Evolutionary conservation across 1,139 yeast genomes (phyloP).

Genomic region (Kurtzmaniella quercitrusa): DNA sequence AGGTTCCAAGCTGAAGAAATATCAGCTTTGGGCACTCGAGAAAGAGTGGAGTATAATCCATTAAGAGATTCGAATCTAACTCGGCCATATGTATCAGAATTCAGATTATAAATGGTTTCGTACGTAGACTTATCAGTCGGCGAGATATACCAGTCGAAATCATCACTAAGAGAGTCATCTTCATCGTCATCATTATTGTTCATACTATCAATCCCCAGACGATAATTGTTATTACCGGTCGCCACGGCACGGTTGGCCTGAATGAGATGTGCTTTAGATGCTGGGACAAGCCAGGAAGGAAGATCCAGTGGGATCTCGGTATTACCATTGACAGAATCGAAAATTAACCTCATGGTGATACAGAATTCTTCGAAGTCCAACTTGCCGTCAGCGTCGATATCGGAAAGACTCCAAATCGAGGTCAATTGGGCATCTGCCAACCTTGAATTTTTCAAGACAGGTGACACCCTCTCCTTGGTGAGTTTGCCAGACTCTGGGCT

Average conservation of each 20-base stretch:
- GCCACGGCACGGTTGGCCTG: conserved; percentile 71
- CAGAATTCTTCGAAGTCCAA: conserved; percentile 97
- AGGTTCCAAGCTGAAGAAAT: conserved; percentile 93
- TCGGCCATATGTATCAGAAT: conserved; percentile 79
- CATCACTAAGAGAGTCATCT: conserved; percentile 53
- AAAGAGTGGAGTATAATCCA: conserved; percentile 64
- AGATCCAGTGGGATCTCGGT: conserved; percentile 62
- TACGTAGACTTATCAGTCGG: conserved; percentile 80
- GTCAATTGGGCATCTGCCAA: conserved; percentile 72
- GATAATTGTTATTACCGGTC: conserved; percentile 22
- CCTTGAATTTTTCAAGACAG: conserved; percentile 85
- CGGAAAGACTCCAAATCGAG: conserved; percentile 87
- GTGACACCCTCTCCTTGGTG: conserved; percentile 79
- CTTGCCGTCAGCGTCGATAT: conserved; percentile 86
- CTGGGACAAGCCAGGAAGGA: conserved; percentile 91
- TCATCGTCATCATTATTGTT: conserved; percentile 48
- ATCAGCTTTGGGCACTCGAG: conserved; percentile 77
- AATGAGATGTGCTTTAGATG: conserved; percentile 77
- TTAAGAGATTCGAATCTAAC: conserved; percentile 69
- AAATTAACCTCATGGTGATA: conserved; percentile 91
- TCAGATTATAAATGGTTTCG: conserved; percentile 71
- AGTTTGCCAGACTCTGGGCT: conserved; percentile 75
- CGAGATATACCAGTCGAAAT: conserved; percentile 94
- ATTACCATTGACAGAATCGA: conserved; percentile 82
- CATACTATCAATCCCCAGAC: conserved; percentile 19